Percentiles rank a stretch among this genome's conserved stretches.
Evolutionary conservation across 129 eudicot genomes (phyloP).

Genomic region (Saussurea involucrata): DNA sequence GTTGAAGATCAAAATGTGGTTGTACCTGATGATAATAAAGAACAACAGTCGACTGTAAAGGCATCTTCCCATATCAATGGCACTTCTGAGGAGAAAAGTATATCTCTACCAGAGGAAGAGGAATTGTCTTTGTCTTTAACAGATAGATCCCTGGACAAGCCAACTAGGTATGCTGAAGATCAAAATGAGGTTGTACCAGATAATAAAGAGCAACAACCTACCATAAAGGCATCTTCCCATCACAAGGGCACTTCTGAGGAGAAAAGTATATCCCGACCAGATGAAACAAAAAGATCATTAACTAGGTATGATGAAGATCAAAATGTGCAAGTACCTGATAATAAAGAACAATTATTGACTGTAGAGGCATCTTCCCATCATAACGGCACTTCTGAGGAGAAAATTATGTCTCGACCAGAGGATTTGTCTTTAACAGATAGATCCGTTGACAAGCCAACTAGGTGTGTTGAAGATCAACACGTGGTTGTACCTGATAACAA

Average conservation of each 20-base stretch:
- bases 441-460: neutral
- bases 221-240: constrained; percentile 7
- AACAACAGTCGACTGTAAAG: neutral
- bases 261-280: constrained; percentile 8
- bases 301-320: neutral
- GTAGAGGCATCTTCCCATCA: neutral
- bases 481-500: neutral
- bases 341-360: neutral
- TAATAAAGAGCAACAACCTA: neutral
- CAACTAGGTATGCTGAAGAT: neutral
- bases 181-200: constrained; percentile 12
- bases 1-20: neutral
- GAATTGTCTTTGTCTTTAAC: neutral
- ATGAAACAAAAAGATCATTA: constrained; percentile 4
- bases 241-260: constrained; percentile 7
- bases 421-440: neutral
- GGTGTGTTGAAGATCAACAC: neutral
- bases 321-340: neutral
- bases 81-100: neutral
- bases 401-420: neutral
- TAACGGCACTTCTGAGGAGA: neutral
- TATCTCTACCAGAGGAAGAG: neutral
- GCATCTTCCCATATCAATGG: neutral
- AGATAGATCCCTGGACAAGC: neutral
- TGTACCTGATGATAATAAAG: neutral